These are phyloP conservation scores for Colletotrichum eremochloae DNA, from an alignment of 2,329 filamentous ascomycete genomes.

Conservation along the genomic window DNA sequence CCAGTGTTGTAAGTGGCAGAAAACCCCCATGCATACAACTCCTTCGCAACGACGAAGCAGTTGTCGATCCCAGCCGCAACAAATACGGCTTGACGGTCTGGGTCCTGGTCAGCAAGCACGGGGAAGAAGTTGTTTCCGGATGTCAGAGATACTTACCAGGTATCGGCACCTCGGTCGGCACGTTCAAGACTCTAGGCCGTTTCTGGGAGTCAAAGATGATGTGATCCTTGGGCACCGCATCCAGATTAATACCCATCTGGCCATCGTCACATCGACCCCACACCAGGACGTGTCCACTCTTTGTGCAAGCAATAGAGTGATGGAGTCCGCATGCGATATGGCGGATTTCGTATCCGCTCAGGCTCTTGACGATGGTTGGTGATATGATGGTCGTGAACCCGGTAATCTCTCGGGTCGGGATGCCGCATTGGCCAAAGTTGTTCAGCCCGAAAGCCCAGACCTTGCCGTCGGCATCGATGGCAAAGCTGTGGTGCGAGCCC, in stretches of 20 bases:
- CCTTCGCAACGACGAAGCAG: conserved; percentile 20
- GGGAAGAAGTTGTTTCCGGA: fast-evolving
- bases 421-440: conserved; percentile 77
- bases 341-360: conserved; percentile 67
- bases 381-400: conserved; percentile 59
- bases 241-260: conserved; percentile 69
- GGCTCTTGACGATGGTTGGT: conserved; percentile 66
- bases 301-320: conserved; percentile 67
- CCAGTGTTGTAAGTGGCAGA: conserved; percentile 35
- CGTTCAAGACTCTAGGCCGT: conserved; percentile 74
- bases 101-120: background rate
- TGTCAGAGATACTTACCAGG: conserved; percentile 42
- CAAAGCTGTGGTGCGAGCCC: conserved; percentile 78
- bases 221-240: conserved; percentile 62
- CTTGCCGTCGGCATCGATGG: conserved; percentile 72
- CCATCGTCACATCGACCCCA: conserved; percentile 65
- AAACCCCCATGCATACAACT: conserved; percentile 32
- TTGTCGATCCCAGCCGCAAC: conserved; percentile 52
- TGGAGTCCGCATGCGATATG: conserved; percentile 75
- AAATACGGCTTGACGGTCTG: conserved; percentile 43
- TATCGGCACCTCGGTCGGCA: conserved; percentile 47
- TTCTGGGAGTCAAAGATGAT: conserved; percentile 73
- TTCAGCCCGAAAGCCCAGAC: conserved; percentile 80
- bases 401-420: conserved; percentile 50
- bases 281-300: conserved; percentile 57